Percentiles rank a stretch among this genome's conserved stretches.
Conservation (phyloP, 225 moss, liverwort and hornwort species). For the Sphagnum tenellum region DNA sequence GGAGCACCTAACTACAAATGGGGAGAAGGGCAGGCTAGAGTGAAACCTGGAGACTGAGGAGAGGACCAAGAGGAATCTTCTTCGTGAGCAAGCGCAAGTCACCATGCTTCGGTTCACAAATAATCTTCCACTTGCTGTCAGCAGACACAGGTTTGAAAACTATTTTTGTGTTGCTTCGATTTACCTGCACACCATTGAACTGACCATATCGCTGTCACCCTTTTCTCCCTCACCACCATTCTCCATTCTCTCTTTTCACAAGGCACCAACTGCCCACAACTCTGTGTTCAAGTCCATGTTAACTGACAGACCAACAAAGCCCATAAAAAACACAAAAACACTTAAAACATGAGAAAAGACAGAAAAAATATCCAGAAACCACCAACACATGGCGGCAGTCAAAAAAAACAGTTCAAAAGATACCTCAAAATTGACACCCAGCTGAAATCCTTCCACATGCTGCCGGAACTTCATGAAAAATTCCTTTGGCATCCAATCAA, state of each 20-base stretch:
- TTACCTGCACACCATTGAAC: constrained; percentile 65
- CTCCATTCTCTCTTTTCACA: too few species aligned
- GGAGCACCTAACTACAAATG: neutral
- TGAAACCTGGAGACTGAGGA: constrained; percentile 51
- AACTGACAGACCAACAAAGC: neutral
- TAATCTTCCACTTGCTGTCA: constrained; percentile 75
- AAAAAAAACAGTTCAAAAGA: neutral
- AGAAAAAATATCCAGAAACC: neutral
- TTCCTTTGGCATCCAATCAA: constrained; percentile 78
- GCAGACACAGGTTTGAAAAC: constrained; percentile 69
- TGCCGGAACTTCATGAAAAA: constrained; percentile 79
- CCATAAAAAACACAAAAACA: neutral
- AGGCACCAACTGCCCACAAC: too few species aligned
- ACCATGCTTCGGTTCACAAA: constrained; percentile 80
- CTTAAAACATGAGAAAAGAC: neutral
- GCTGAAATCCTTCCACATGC: constrained; percentile 75
- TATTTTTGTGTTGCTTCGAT: constrained; percentile 70
- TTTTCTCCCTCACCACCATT: constrained; percentile 3
- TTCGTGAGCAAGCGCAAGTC: constrained; percentile 82
- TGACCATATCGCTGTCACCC: constrained; percentile 41
- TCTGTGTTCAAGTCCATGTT: too few species aligned
- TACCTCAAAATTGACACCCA: constrained; percentile 97
- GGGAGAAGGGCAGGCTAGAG: neutral
- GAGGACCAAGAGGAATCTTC: constrained; percentile 79
- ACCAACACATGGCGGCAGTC: too few species aligned